These are phyloP conservation scores for Conoideocrella luteorostrata DNA, from an alignment of 2,329 filamentous ascomycete species.

Conservation along the genomic window DNA sequence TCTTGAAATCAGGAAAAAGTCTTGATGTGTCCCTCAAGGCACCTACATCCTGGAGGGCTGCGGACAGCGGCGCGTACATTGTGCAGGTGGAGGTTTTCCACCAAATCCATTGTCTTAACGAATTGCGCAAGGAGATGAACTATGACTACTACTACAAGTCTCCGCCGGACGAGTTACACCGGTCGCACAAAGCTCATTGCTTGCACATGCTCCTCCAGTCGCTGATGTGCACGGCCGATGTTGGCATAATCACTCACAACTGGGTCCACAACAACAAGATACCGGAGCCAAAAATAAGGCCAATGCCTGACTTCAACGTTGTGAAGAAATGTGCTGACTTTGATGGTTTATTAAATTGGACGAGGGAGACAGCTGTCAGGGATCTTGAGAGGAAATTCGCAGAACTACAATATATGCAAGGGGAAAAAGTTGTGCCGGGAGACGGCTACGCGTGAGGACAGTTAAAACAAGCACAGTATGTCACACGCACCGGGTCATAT, in stretches of 20 bases:
- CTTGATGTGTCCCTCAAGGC: background rate
- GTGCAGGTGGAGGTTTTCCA: slow-evolving; percentile 24
- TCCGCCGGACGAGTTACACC: background rate
- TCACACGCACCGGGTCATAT: no score
- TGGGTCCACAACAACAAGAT: background rate
- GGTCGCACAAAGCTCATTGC: background rate
- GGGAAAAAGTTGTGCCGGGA: background rate
- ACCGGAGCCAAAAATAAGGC: background rate
- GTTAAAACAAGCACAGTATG: no score
- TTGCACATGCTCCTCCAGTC: background rate
- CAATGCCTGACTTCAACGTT: background rate
- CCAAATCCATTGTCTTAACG: slow-evolving; percentile 17
- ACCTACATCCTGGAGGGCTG: background rate
- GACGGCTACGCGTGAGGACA: background rate
- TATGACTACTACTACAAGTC: background rate
- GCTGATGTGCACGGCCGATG: background rate
- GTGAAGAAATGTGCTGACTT: background rate
- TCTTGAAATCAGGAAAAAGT: background rate
- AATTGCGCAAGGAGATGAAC: slow-evolving; percentile 10
- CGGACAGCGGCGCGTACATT: slow-evolving; percentile 25
- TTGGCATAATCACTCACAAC: background rate
- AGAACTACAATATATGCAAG: background rate
- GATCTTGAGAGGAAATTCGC: background rate
- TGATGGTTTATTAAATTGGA: background rate
- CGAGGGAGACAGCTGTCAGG: background rate